phyloP scores from a whole-genome alignment of 1,284 basidiomycete species.

The Psilocybe mexicana region DNA sequence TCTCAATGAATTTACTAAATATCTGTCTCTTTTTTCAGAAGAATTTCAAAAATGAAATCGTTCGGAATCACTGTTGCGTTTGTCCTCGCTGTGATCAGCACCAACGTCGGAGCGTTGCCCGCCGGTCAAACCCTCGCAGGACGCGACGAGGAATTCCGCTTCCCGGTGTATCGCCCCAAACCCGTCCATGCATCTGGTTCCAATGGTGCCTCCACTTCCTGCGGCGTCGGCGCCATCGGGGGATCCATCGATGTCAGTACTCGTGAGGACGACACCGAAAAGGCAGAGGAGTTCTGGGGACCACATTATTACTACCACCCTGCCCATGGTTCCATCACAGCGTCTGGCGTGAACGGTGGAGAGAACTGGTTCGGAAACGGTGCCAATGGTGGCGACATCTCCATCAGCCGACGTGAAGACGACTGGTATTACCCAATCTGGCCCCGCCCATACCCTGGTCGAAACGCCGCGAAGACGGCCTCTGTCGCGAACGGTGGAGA shows the following conservation, averaged over 20 bases:
- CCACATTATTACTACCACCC: not conserved
- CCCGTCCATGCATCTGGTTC: too few relatives aligned
- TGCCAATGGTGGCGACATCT: not conserved
- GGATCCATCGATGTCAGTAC: not conserved
- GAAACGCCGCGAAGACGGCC: not conserved
- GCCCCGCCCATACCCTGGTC: too few relatives aligned
- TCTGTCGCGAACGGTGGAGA: not conserved
- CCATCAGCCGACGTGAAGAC: not conserved
- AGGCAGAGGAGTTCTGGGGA: not conserved
- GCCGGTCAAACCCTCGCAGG: not conserved
- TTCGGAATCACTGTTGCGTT: too few relatives aligned
- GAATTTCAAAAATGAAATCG: too few relatives aligned
- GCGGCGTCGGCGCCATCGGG: not conserved
- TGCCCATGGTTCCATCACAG: not conserved
- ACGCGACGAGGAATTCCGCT: not conserved
- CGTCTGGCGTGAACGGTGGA: not conserved
- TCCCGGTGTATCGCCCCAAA: too few relatives aligned
- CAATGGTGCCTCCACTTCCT: not conserved
- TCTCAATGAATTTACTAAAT: too few relatives aligned
- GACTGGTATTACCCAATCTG: too few relatives aligned
- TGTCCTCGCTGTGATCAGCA: too few relatives aligned
- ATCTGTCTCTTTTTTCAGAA: too few relatives aligned
- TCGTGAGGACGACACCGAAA: not conserved
- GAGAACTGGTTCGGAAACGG: not conserved
- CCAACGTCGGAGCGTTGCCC: too few relatives aligned